Evolutionary conservation across 1,139 yeast species (phyloP).

Genomic region (Suhomyces bolitotheri): DNA sequence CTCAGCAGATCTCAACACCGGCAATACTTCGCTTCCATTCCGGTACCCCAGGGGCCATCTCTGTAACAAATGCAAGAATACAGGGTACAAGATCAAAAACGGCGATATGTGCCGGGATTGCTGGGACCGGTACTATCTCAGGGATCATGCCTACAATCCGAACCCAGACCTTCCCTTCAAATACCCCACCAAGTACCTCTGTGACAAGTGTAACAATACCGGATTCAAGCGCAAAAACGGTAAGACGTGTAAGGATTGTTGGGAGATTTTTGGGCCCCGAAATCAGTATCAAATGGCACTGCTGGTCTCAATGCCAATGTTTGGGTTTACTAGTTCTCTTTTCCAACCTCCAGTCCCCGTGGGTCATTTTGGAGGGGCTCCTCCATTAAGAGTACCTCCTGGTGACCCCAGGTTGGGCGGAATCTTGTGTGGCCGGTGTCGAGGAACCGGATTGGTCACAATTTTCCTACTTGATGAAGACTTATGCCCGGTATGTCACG

Average conservation of each 20-base stretch:
- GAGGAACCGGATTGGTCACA: constrained; percentile 64
- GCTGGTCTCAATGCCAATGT: constrained; percentile 6
- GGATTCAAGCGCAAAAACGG: constrained; percentile 70
- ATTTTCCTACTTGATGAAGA: constrained; percentile 54
- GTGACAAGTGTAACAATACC: constrained; percentile 74
- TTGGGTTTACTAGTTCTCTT: constrained; percentile 4
- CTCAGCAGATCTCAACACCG: constrained; percentile 15
- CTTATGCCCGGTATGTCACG: constrained; percentile 60
- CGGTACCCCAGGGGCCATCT: constrained; percentile 35
- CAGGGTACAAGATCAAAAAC: constrained; percentile 37
- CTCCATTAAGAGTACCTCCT: constrained; percentile 55
- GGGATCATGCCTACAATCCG: constrained; percentile 39
- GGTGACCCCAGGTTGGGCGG: constrained; percentile 91
- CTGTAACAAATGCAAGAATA: constrained; percentile 43
- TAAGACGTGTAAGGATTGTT: constrained; percentile 68
- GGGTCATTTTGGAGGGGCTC: constrained; percentile 5
- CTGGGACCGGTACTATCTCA: constrained; percentile 36
- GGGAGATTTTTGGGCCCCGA: constrained; percentile 60
- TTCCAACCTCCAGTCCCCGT: constrained; percentile 1
- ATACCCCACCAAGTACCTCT: constrained; percentile 63
- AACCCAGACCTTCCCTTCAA: constrained; percentile 39
- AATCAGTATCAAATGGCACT: constrained; percentile 19
- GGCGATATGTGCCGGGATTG: constrained; percentile 37
- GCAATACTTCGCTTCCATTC: constrained; percentile 54
- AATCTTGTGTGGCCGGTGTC: constrained; percentile 69